These are phyloP conservation scores for Trichoderma citrinoviride DNA, from an alignment of 2,329 filamentous ascomycete species.

Conservation along the genomic window DNA sequence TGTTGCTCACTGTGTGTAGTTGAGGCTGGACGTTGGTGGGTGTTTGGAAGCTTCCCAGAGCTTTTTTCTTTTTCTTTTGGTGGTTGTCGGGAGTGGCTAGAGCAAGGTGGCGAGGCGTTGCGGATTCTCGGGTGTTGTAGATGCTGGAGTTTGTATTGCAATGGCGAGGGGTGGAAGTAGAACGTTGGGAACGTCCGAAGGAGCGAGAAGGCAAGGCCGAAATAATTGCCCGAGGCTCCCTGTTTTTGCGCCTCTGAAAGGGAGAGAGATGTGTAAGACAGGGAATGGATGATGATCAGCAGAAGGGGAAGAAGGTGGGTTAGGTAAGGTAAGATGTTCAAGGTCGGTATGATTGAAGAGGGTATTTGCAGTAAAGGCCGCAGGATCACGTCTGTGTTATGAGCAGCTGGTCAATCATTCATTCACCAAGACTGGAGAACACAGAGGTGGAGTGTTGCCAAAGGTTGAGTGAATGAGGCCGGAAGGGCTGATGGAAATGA, in stretches of 20 bases:
- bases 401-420: background rate
- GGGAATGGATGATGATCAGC: background rate
- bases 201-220: background rate
- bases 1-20: constrained; percentile 21
- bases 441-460: background rate
- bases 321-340: background rate
- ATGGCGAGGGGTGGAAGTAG: too few relatives aligned
- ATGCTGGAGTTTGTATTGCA: background rate
- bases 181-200: background rate
- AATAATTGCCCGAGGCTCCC: background rate
- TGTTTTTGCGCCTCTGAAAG: too few relatives aligned
- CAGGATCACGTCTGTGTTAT: background rate
- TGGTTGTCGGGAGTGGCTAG: background rate
- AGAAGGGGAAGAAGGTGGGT: background rate
- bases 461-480: background rate
- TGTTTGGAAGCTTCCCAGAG: background rate
- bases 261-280: too few relatives aligned
- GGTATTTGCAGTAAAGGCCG: background rate
- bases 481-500: background rate
- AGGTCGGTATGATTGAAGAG: background rate
- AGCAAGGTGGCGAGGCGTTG: background rate
- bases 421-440: background rate
- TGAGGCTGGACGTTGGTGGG: background rate
- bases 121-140: background rate
- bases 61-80: background rate